These are phyloP conservation scores for Trypanosoma theileri DNA, from an alignment of 208 protist species.

Conservation along the genomic window DNA sequence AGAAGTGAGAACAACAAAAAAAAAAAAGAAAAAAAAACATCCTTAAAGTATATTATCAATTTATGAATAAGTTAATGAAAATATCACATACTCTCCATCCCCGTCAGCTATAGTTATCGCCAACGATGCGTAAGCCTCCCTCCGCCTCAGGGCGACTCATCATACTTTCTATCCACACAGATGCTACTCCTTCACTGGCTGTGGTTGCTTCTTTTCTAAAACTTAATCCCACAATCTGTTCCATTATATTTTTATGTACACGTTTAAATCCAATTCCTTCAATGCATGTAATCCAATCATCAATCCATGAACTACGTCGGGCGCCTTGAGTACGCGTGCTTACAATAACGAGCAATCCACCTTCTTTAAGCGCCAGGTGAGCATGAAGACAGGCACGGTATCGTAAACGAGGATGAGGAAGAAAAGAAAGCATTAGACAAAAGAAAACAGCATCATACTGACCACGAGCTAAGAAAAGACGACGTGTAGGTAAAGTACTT, in stretches of 20 bases:
- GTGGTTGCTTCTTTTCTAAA: conserved; percentile 36
- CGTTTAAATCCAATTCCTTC: conserved; percentile 65
- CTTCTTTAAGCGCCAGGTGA: conserved; percentile 63
- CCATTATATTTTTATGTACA: conserved; percentile 60
- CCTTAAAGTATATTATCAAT: too few relatives aligned
- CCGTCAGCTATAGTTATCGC: conserved; percentile 33
- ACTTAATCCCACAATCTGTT: conserved; percentile 72
- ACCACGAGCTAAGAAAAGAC: conserved; percentile 27
- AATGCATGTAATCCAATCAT: conserved; percentile 65
- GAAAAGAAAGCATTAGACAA: conserved; percentile 84
- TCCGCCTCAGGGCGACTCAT: conserved; percentile 40
- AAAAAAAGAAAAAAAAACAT: too few relatives aligned
- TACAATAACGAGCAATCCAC: conserved; percentile 77
- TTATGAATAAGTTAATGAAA: background rate
- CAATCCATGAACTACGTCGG: conserved; percentile 53
- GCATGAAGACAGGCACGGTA: conserved; percentile 79
- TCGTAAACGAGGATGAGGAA: conserved; percentile 73
- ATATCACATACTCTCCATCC: too few relatives aligned
- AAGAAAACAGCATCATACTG: conserved; percentile 78
- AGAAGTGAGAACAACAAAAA: background rate
- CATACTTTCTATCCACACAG: conserved; percentile 40
- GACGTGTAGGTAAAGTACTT: background rate
- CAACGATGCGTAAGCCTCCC: conserved; percentile 52
- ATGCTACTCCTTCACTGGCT: conserved; percentile 25
- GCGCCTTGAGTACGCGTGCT: conserved; percentile 84